Conservation (phyloP, 208 protist species). For the Herpetomonas tarakana region DNA sequence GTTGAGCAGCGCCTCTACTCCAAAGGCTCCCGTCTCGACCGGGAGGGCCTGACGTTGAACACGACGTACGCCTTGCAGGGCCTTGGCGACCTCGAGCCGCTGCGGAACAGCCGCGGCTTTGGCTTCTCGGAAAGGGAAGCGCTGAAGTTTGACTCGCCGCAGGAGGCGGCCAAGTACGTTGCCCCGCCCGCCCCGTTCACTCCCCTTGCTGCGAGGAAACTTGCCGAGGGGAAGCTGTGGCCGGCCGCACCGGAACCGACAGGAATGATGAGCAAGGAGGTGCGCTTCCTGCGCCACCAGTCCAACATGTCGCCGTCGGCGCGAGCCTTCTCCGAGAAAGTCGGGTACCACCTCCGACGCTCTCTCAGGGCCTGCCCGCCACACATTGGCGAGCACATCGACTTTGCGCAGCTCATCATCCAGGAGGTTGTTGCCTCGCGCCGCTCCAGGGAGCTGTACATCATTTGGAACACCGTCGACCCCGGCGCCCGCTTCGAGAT, state of each 20-base stretch:
- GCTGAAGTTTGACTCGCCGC: conserved; percentile 72
- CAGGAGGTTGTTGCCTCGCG: conserved; percentile 83
- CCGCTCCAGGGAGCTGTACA: conserved; percentile 85
- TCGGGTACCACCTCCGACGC: conserved; percentile 85
- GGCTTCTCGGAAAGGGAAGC: conserved; percentile 74
- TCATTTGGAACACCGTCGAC: conserved; percentile 91
- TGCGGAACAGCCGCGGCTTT: conserved; percentile 82
- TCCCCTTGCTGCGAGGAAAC: conserved; percentile 76
- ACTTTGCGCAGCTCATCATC: conserved; percentile 91
- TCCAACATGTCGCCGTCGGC: conserved; percentile 87
- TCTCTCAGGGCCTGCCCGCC: conserved; percentile 77
- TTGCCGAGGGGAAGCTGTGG: conserved; percentile 85
- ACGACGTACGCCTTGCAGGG: conserved; percentile 84
- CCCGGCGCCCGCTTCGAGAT: conserved; percentile 76
- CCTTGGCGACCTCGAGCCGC: conserved; percentile 84
- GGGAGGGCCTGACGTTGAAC: conserved; percentile 82
- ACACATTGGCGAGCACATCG: conserved; percentile 85
- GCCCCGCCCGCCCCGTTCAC: conserved; percentile 74
- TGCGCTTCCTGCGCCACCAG: conserved; percentile 66
- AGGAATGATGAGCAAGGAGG: conserved; percentile 80
- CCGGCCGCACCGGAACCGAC: conserved; percentile 72
- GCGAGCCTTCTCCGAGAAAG: conserved; percentile 70
- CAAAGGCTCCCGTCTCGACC: conserved; percentile 64
- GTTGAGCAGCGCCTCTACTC: conserved; percentile 84
- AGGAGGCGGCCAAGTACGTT: conserved; percentile 69